phyloP scores from a whole-genome alignment of 495 filamentous ascomycete genomes.

The Penicillium malachiteum region DNA sequence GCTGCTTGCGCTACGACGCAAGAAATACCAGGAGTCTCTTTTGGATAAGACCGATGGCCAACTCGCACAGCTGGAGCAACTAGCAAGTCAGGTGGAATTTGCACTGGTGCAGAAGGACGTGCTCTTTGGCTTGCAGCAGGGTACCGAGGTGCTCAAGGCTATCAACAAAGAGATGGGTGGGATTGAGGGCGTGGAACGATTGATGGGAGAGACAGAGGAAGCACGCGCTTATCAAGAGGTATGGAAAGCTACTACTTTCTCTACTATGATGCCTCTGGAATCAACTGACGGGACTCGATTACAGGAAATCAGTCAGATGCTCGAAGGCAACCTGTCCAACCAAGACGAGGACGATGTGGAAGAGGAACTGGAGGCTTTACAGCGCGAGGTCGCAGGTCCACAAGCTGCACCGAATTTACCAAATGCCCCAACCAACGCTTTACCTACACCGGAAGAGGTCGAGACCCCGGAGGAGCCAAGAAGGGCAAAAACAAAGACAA shows the following conservation, averaged over 20 bases:
- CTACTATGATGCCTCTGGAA: slow-evolving; percentile 1
- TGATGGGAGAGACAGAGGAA: slow-evolving; percentile 89
- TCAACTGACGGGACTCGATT: slow-evolving; percentile 9
- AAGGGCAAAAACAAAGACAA: slow-evolving; percentile 38
- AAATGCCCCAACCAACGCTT: slow-evolving; percentile 52
- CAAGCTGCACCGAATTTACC: slow-evolving; percentile 43
- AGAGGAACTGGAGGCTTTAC: slow-evolving; percentile 82
- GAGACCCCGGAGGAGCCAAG: slow-evolving; percentile 36
- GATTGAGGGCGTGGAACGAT: slow-evolving; percentile 84
- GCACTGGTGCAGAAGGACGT: slow-evolving; percentile 95
- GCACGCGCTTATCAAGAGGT: slow-evolving; percentile 86
- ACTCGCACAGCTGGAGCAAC: slow-evolving; percentile 80
- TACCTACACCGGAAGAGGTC: slow-evolving; percentile 25
- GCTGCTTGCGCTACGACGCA: slow-evolving; percentile 84
- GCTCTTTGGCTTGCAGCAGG: slow-evolving; percentile 86
- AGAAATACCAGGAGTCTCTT: slow-evolving; percentile 95
- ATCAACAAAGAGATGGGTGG: slow-evolving; percentile 97
- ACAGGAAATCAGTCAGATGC: slow-evolving; percentile 87
- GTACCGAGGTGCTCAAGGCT: slow-evolving; percentile 81
- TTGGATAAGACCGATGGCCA: slow-evolving; percentile 88
- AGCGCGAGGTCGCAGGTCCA: slow-evolving; percentile 59
- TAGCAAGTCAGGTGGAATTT: slow-evolving; percentile 86
- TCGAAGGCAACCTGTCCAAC: slow-evolving; percentile 79
- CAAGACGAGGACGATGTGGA: slow-evolving; percentile 98
- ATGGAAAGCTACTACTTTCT: slow-evolving; percentile 22